Base-by-base conservation (phyloP, 257 asterid genomes). In the Eustoma russellianum region DNA sequence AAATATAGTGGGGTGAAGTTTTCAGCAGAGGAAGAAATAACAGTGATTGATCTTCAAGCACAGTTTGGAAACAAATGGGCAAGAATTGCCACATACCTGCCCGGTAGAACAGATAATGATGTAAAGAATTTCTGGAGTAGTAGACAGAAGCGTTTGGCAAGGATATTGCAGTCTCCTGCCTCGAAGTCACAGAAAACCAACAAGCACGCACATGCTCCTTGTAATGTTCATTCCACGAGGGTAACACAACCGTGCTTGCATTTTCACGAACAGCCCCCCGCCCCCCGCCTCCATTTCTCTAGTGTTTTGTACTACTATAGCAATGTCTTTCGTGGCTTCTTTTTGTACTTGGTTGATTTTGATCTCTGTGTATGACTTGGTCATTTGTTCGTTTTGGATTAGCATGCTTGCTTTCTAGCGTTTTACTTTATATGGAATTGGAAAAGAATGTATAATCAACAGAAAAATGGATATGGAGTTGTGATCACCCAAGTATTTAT, bases 41-140 rank as follows among this genome's bases (percentile, higher is more conserved):
- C 68, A 0, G 90, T 87, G 52, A 75, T 87, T 33, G 93, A 87
- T n/a, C n/a, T n/a, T n/a, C n/a, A n/a, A n/a, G n/a, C n/a, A n/a
- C n/a, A n/a, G n/a, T n/a, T n/a, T n/a, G n/a, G n/a, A n/a, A n/a
- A n/a, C n/a, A n/a, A n/a, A n/a, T n/a, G n/a, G n/a, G n/a, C n/a
- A n/a, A n/a, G 60, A 70, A 87, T 87, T 10, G 87, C 96, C 0
- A 84, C 89, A 2, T 79, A 76, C 72, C 66, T 87, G 74, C 66
- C 80, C 0, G 96, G 96, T 33, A 75, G 96, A 78, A 84, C 96
- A 3, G 96, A 87, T 61, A 87, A 87, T 43, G 96, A 87, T 61
- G 96, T 87, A 49, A 87, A 87, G 75, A 87, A 84, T 60, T 87
- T 87, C 28, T 87, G 96, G 96, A 84, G 94, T 55, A 84, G 94